Base-by-base conservation (phyloP, 83 land plant species). In the Picea abies region DNA sequence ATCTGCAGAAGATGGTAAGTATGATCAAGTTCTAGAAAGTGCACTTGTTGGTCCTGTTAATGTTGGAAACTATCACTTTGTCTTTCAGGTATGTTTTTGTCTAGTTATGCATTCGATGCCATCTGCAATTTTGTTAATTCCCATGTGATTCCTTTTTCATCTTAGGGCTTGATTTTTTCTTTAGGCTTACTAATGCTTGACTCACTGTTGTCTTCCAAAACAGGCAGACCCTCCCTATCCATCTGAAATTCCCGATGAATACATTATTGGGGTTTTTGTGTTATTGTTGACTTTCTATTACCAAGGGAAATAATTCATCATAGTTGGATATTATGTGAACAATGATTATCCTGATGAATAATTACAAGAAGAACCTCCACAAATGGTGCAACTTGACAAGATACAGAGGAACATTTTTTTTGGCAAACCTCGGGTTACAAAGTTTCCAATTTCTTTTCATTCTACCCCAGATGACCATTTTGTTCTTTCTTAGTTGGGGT, bases 21-120 rank as follows among this genome's bases (percentile, higher is more conserved):
- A 94, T 83, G 95, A 94, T 69, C 95, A 94, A 84, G 88, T 92
- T 9, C 44, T 94, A 2, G 95, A 94, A 73, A 92, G 93, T 84
- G 95, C 92, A 4, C 93, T 92, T 84, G 96, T 94, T 62, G 96
- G 96, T 9, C 95, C 93, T 58, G 92, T 92, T 39, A 92, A 92
- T 70, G 92, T 94, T 83, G 96, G 95, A 0, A 92, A 92, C 76
- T 94, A 94, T 64, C 89, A 95, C 19, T 94, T 94, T 86, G 85
- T 94, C 11, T 82, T 94, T 14, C 88, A 94, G 91, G 93, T 78
- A 84, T 65, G 17, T 60, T 67, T 35, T 3, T 70, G 9, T 35
- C 8, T 5, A 49, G 9, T 6, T 6, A 37, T 76, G 61, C 19
- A 14, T 12, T 76, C 2, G 4, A 1, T 49, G 12, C 56, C 12